These are phyloP conservation scores for Acer yangbiense DNA, from an alignment of 345 rosid species.

Conservation along the genomic window DNA sequence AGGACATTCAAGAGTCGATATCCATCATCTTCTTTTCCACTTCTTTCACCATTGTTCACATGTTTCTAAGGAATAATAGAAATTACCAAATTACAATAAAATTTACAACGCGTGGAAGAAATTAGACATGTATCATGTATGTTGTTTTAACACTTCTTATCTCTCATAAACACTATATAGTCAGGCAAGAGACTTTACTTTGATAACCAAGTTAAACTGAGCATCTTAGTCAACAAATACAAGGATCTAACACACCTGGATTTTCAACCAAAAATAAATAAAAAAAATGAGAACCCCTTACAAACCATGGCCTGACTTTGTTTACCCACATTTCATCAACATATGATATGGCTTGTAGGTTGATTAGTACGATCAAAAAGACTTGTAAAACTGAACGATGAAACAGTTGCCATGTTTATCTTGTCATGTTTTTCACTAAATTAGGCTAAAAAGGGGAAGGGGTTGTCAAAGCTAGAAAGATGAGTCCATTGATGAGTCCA, in stretches of 20 bases:
- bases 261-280: not conserved
- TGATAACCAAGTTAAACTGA: not conserved
- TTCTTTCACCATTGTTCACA: not conserved
- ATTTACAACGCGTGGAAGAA: not conserved
- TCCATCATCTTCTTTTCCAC: not conserved
- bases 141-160: not conserved
- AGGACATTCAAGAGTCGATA: not conserved
- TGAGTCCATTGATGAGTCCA: not conserved
- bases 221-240: too few relatives aligned
- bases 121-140: too few relatives aligned
- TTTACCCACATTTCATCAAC: not conserved
- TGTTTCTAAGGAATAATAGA: not conserved
- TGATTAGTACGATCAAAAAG: not conserved
- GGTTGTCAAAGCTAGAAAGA: not conserved
- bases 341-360: not conserved
- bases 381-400: not conserved
- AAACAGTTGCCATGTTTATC: not conserved
- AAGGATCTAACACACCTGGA: too few relatives aligned
- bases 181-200: not conserved
- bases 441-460: not conserved
- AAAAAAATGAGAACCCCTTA: not conserved
- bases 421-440: not conserved
- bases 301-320: not conserved
- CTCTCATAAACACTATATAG: not conserved
- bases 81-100: not conserved